Conservation (phyloP, 441 rosid species). For the Croton laevigatus region DNA sequence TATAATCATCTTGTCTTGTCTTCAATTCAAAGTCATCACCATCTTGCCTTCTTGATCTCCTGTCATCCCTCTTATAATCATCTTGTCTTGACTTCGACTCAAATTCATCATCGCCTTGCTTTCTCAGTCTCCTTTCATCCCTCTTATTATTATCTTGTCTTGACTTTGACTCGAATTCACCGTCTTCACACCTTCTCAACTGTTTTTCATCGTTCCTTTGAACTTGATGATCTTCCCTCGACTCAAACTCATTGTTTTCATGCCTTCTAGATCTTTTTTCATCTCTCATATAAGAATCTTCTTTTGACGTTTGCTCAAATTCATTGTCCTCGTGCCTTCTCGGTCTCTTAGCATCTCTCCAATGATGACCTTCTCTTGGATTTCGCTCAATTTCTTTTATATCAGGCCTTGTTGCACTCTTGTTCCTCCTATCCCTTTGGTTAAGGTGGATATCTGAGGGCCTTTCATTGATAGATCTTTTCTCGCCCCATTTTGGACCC, state of each 20-base stretch:
- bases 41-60: conserved; percentile 26
- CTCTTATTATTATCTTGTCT: conserved; percentile 22
- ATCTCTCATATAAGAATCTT: conserved; percentile 34
- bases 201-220: conserved; percentile 33
- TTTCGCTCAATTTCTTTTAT: conserved; percentile 20
- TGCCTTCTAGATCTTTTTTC: conserved; percentile 35
- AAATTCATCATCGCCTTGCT: conserved; percentile 22
- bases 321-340: conserved; percentile 37
- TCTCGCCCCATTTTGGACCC: conserved; percentile 39
- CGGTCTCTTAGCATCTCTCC: conserved; percentile 38
- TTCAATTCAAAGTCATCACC: conserved; percentile 16
- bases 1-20: conserved; percentile 21
- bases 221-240: conserved; percentile 19
- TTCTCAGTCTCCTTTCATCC: conserved; percentile 30
- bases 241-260: conserved; percentile 17
- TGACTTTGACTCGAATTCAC: conserved; percentile 19
- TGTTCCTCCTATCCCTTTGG: conserved; percentile 32
- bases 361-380: conserved; percentile 23
- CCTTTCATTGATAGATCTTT: conserved; percentile 35
- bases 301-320: conserved; percentile 30
- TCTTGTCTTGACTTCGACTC: conserved; percentile 30
- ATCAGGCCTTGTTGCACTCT: conserved; percentile 25
- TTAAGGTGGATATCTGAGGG: conserved; percentile 25
- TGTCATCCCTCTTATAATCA: conserved; percentile 30
- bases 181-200: conserved; percentile 23